Evolutionary conservation across 257 asterid species (phyloP).

Genomic region (Scutellaria baicalensis): DNA sequence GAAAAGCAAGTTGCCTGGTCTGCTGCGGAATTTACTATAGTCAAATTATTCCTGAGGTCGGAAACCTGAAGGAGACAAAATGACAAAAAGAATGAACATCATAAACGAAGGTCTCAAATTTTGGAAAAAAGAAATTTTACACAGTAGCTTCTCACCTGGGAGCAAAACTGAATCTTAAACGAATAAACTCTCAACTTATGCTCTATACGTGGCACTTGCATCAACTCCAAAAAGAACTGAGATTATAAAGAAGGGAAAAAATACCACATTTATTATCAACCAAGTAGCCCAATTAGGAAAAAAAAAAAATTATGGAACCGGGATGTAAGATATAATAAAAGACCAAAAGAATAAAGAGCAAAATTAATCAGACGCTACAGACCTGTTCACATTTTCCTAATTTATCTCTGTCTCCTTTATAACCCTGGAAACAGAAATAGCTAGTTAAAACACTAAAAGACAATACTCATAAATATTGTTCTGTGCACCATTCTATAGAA

Average conservation of each 20-base stretch:
- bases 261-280: slow-evolving; percentile 8
- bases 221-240: slow-evolving; percentile 87
- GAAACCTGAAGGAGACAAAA: slow-evolving; percentile 50
- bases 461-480: background rate
- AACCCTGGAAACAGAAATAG: slow-evolving; percentile 54
- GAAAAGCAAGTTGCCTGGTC: slow-evolving; percentile 66
- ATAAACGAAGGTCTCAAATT: background rate
- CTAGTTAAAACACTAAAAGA: slow-evolving; percentile 1
- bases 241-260: slow-evolving; percentile 12
- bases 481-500: background rate
- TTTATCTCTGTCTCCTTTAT: slow-evolving; percentile 75
- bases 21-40: slow-evolving; percentile 68
- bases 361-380: slow-evolving; percentile 18
- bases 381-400: slow-evolving; percentile 97
- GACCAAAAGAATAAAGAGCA: background rate
- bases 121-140: slow-evolving; percentile 2
- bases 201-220: slow-evolving; percentile 93
- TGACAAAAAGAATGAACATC: background rate
- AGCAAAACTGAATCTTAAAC: slow-evolving; percentile 71
- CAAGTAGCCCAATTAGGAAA: background rate
- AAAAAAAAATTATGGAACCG: background rate
- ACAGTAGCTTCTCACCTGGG: slow-evolving; percentile 56
- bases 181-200: slow-evolving; percentile 84
- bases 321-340: background rate
- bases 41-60: slow-evolving; percentile 73